These are phyloP conservation scores for Solanum tacnaense DNA, from an alignment of 257 asterid species.

Conservation along the genomic window DNA sequence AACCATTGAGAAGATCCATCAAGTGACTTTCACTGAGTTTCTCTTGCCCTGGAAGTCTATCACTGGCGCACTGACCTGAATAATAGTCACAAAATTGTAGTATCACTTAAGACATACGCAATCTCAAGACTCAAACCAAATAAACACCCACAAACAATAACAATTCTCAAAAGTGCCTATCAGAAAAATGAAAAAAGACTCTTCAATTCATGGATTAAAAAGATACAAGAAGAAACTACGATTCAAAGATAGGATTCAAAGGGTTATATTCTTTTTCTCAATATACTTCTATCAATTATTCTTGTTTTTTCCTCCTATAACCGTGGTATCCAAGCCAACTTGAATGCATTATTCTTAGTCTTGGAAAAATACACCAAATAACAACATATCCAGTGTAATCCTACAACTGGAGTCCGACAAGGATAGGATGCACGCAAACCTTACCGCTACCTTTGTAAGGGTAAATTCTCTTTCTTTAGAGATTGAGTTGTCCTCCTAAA, in stretches of 20 bases:
- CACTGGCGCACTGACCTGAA: conserved; percentile 49
- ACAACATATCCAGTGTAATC: background rate
- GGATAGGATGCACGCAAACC: background rate
- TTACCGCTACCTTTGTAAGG: background rate
- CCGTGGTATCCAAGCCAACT: background rate
- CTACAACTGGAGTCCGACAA: background rate
- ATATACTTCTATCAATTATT: background rate
- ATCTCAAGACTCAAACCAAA: background rate
- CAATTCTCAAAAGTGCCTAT: background rate
- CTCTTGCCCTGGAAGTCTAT: conserved; percentile 36
- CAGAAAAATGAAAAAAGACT: background rate
- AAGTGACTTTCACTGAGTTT: conserved; percentile 43
- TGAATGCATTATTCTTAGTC: background rate
- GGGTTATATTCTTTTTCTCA: background rate
- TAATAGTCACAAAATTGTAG: background rate
- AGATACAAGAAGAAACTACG: background rate
- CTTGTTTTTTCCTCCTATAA: background rate
- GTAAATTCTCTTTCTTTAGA: background rate
- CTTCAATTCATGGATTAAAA: background rate
- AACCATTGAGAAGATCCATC: conserved; percentile 54
- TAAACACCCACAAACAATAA: background rate
- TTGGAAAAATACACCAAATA: background rate
- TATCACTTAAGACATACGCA: background rate
- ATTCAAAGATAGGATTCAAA: background rate
- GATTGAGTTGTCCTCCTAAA: background rate